Base-by-base conservation (phyloP, 192 early-diverging fungal genomes). In the Coemansia erecta region DNA sequence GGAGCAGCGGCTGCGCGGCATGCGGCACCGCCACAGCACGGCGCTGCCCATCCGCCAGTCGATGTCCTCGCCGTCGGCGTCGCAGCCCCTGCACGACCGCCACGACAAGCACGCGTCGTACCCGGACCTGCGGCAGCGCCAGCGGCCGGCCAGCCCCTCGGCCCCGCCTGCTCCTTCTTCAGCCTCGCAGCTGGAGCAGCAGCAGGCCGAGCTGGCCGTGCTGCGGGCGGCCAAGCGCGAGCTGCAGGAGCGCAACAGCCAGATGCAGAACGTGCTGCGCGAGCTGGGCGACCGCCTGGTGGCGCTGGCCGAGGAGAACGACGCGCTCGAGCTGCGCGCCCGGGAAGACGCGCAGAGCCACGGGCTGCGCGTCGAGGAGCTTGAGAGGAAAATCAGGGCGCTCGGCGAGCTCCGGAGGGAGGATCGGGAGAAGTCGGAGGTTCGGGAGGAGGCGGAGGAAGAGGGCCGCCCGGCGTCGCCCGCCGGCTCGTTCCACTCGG, bases 61-160 rank as follows among this genome's bases (percentile, higher is more conserved):
- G 8, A 11, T 43, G 45, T 43, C 33, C 8, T 17, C 52, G 18
- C 35, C 53, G 6, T 26, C 59, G 4, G 9, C 45, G n/a, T n/a
- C 9, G 50, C 55, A 2, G 2, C 28, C 7, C 4, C 28, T 31
- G 28, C 28, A n/a, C 28, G 28, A 31, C 28, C 28, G 28, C 28
- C n/a, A n/a, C 18, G 72, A 75, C 66, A 68, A 68, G 54, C 62
- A 61, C 37, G 64, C 73, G n/a, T 72, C 73, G 49, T 77, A 70
- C 19, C 73, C 73, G 12, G 73, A 77, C 56, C 64, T 77, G 56
- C 67, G 68, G 42, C 46, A 54, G 47, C 59, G 54, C 55, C 18
- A n/a, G n/a, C 43, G 54, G 3, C 56, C 63, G 43, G n/a, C 35
- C 28, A 31, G n/a, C 67, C 67, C 28, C 58, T 65, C 59, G 66